Base-by-base conservation (phyloP, 345 rosid genomes). In the Rhodomyrtus tomentosa region DNA sequence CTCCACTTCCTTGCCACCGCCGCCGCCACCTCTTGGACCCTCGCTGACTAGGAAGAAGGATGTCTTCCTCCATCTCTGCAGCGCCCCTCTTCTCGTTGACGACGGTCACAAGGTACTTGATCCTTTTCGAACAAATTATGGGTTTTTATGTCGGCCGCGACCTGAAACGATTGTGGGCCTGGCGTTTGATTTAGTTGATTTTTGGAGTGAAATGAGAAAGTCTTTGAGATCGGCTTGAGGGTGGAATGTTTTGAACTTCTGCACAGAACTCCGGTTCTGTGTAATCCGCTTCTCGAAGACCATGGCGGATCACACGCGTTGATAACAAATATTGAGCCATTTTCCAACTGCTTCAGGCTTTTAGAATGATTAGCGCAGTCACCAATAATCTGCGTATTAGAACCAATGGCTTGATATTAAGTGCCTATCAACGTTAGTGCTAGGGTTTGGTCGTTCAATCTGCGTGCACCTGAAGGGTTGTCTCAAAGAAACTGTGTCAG, bases 21-120 rank as follows among this genome's bases (percentile, higher is more conserved):
- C 82, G 8, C 79, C 80, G 2, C 49, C 50, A 38, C 49, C 59
- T 16, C 56, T 24, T 50, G 53, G 53, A 50, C 62, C 15, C 24
- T 84, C 82, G 49, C 54, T 87, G 45, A 86, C 92, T 29, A 90
- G 84, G 52, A 85, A 89, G 89, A 91, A 90, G 85, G 87, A 90
- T 8, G 88, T 88, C 55, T 93, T 87, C 87, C 52, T 91, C 84
- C 42, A 82, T 76, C 89, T 92, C 13, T 91, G 94, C 82, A n/a
- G 87, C 18, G 50, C 56, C 51, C 89, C 90, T 48, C 15, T 91
- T 68, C 85, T 92, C 52, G 80, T 89, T 87, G 88, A 90, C 42
- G 55, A 87, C 81, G 93, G 92, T 62, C 81, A 49, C 82, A 90
- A 54, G 98, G 96, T 94, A 88, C 36, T 18, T 45, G 88, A 25